phyloP scores from a whole-genome alignment of 139 green algal species.

The Dunaliella primolecta region DNA sequence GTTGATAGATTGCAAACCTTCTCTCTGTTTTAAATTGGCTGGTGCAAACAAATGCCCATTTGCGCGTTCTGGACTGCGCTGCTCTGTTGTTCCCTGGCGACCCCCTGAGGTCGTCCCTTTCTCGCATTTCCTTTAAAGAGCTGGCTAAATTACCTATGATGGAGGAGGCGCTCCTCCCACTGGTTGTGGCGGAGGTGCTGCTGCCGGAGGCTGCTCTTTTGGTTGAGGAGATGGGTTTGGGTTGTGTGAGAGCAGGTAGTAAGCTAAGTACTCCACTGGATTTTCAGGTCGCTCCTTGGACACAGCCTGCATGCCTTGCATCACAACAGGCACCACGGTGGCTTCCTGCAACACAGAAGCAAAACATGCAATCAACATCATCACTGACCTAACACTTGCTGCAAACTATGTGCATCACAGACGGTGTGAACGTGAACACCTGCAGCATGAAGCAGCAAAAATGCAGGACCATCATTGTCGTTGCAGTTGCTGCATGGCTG shows the following conservation, averaged over 20 bases:
- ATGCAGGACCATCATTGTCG: no score
- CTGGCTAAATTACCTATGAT: no score
- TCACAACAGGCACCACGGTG: constrained; percentile 73
- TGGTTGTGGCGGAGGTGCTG: no score
- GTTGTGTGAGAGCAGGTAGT: constrained; percentile 80
- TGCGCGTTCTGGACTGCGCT: no score
- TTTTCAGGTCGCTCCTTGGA: constrained; percentile 77
- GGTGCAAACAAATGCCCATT: no score
- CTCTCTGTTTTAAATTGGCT: no score
- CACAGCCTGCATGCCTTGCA: constrained; percentile 75
- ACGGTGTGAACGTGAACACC: neutral
- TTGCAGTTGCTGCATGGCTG: no score
- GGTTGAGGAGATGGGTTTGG: constrained; percentile 35
- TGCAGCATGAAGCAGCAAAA: neutral
- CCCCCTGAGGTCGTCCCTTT: no score
- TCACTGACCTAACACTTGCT: neutral
- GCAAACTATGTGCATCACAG: neutral
- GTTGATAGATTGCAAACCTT: no score
- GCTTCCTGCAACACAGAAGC: constrained; percentile 50
- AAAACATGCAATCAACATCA: neutral
- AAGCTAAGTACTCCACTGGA: constrained; percentile 75
- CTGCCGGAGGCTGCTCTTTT: neutral
- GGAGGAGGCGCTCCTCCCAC: no score
- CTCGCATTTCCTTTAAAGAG: no score
- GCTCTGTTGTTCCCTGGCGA: no score